Evolutionary conservation across 2,329 filamentous ascomycete species (phyloP).

Genomic region (Parascedosporium putredinis): DNA sequence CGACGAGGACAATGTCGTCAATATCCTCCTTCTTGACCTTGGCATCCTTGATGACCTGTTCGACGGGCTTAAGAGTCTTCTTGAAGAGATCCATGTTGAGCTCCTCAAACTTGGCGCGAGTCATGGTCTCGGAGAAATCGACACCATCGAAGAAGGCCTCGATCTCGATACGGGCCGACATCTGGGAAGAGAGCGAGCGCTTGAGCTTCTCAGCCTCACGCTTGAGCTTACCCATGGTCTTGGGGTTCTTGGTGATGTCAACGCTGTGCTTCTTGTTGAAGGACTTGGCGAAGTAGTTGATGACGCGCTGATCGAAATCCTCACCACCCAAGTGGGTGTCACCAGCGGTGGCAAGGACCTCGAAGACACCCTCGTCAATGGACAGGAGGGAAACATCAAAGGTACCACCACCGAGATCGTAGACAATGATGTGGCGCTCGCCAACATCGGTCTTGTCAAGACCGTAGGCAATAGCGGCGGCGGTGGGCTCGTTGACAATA

Average conservation of each 20-base stretch:
- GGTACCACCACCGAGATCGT: conserved; percentile 89
- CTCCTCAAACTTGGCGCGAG: conserved; percentile 98
- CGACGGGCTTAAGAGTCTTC: conserved; percentile 96
- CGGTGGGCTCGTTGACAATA: conserved; percentile 94
- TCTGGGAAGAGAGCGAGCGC: conserved; percentile 90
- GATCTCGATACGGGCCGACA: conserved; percentile 89
- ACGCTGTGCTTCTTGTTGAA: conserved; percentile 98
- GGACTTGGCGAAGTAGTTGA: conserved; percentile 86
- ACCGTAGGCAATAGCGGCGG: conserved; percentile 89
- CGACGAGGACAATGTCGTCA: conserved; percentile 93
- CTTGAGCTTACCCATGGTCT: conserved; percentile 99
- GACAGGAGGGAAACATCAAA: conserved; percentile 91
- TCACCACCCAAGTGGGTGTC: conserved; percentile 97
- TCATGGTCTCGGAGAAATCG: conserved; percentile 96
- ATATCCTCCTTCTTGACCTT: conserved; percentile 94
- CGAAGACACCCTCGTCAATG: conserved; percentile 86
- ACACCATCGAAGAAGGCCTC: conserved; percentile 95
- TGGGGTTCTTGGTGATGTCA: conserved; percentile 86
- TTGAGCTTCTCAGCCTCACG: conserved; percentile 99
- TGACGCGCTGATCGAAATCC: conserved; percentile 96
- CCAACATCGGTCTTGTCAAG: conserved; percentile 72
- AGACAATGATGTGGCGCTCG: conserved; percentile 84
- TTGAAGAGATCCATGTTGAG: conserved; percentile 99
- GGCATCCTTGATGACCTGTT: conserved; percentile 96
- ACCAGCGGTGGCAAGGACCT: conserved; percentile 89